Evolutionary conservation across 2,329 filamentous ascomycete species (phyloP), one percentile per base, ranked within the genome.

Genomic region (Hypoxylon sp.): DNA sequence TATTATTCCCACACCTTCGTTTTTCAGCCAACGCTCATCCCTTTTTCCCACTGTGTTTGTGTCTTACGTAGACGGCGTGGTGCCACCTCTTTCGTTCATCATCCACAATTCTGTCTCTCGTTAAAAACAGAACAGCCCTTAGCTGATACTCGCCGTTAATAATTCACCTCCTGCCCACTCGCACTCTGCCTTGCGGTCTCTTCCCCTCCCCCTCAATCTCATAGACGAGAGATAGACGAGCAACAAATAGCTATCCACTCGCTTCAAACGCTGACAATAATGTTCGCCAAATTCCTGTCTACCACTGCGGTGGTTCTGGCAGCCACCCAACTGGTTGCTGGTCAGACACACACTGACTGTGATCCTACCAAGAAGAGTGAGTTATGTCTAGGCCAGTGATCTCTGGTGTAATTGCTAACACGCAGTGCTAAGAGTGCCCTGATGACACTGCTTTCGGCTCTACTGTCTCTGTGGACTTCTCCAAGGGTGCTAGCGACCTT

Each of bases 391-490:
- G 18, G 11, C 42, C 9, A 16, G 11, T 14, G 2, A 22, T 24
- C 5, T 14, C 7, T 16, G 14, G 16, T 16, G n/a, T 36, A 45
- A 48, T 65, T 46, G 50, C 74, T 77, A 59, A 78, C 68, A 32
- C 30, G 9, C 3, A 3, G 7, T 45, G 12, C 2, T 61, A 87
- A n/a, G 85, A 75, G 32, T 98, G 95, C 81, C 87, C 91, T 51
- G 78, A 90, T 61, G 85, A 97, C 77, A 85, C 91, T 67, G 95
- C 94, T 9, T 84, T 97, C 12, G 93, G 92, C 54, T 88, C 77
- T 80, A 81, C 78, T 42, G 71, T 80, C 54, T 70, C 72, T 62
- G 89, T 94, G 76, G 93, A 97, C 82, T 96, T 97, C 81, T 91
- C 88, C 64, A 83, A 90, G 78, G 92, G 92, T 61, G 76, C 82